Base-by-base conservation (phyloP, 768 basidiomycete genomes). In the Tricholoma hemisulphureum region DNA sequence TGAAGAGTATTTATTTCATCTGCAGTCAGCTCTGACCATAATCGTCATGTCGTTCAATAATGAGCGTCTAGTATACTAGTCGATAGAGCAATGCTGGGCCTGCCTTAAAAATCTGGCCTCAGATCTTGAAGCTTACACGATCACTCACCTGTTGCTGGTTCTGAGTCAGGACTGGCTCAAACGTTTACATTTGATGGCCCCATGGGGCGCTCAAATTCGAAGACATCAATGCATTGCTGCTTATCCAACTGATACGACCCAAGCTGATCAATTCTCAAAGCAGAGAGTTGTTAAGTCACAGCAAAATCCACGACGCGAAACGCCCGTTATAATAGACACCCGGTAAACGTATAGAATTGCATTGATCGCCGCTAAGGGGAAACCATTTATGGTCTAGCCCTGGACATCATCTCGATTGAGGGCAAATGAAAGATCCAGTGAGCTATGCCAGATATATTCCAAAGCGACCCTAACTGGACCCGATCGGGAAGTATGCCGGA, bases 391-490 rank as follows among this genome's bases (percentile, higher is more conserved):
- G 53, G 34, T 31, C 35, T 43, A 39, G 26, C 46, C 52, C 35
- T 60, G 51, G 60, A 58, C 50, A 55, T 57, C 59, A 64, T 64
- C 53, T 56, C 52, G 63, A 65, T 65, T 57, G 62, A 64, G 58
- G 55, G 55, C 53, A 51, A 53, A 61, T 65, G 69, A 68, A 67
- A 69, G 68, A 72, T 70, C 65, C 68, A 69, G 65, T 72, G 68
- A 70, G 20, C 21, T 18, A 29, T 49, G 16, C 63, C 71, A 65
- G 68, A 65, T 61, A 61, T 67, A 61, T 51, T 58, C 52, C 52
- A 46, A 45, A 16, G 49, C 58, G 61, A 61, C 63, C 65, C 62
- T 63, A 66, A 61, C 56, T 51, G 59, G 43, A 55, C 55, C 61
- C 55, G 60, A 58, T 60, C 60, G 61, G 61, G 57, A 61, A 32